Percentiles rank a stretch among this genome's conserved stretches.
phyloP scores from a whole-genome alignment of 257 asterid genomes.

The Fraxinus cuspidata region DNA sequence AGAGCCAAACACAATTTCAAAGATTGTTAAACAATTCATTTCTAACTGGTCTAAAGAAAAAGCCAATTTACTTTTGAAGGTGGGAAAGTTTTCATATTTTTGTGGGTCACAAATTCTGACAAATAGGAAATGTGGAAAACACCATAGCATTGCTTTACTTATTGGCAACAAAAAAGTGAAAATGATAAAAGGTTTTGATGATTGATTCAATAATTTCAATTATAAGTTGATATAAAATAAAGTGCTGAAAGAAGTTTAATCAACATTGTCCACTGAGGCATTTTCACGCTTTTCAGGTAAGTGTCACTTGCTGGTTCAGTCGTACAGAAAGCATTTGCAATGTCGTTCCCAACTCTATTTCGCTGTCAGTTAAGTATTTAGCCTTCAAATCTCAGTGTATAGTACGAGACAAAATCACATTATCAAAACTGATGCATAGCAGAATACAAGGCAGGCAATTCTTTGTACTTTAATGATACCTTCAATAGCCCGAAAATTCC shows the following conservation, averaged over 20 bases:
- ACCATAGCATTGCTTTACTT: constrained; percentile 36
- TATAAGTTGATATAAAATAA: not conserved
- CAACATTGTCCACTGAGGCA: constrained; percentile 24
- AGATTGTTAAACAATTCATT: constrained; percentile 27
- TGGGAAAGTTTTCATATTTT: constrained; percentile 37
- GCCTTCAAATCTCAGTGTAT: no score
- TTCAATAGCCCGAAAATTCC: no score
- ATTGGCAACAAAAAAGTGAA: constrained; percentile 33
- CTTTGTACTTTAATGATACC: no score
- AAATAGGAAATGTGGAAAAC: constrained; percentile 36
- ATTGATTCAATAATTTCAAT: constrained; percentile 35
- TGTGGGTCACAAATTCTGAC: constrained; percentile 55
- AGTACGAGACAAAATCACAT: no score
- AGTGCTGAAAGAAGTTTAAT: constrained; percentile 10
- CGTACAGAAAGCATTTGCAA: not conserved
- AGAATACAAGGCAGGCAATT: no score
- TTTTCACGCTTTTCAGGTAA: constrained; percentile 21
- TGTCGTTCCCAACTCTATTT: not conserved
- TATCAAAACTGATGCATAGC: no score
- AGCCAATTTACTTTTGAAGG: constrained; percentile 41
- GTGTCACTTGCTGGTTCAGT: constrained; percentile 23
- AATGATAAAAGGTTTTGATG: constrained; percentile 38
- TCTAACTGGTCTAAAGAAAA: constrained; percentile 36
- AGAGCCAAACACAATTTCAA: constrained; percentile 16
- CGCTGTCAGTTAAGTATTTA: no score